phyloP scores from a whole-genome alignment of 2,329 filamentous ascomycete species.

The Lecanosticta acicola region DNA sequence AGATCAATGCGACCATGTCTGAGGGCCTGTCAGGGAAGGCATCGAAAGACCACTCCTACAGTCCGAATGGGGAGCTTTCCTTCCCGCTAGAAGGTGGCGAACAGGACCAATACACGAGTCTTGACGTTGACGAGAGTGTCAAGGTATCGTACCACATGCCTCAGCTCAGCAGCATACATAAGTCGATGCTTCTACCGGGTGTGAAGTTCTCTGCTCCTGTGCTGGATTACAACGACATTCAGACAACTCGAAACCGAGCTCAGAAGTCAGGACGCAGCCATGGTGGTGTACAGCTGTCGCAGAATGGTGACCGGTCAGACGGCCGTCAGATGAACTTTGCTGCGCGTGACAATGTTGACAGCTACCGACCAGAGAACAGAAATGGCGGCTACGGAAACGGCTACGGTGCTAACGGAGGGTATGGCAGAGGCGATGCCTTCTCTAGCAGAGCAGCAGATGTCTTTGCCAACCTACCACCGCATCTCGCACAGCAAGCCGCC shows the following conservation, averaged over 20 bases:
- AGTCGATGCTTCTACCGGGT: conserved; percentile 88
- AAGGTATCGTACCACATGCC: conserved; percentile 87
- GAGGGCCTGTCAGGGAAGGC: conserved; percentile 75
- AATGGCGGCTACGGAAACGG: conserved; percentile 23
- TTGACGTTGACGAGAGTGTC: conserved; percentile 82
- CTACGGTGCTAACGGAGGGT: conserved; percentile 23
- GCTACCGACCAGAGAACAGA: conserved; percentile 19
- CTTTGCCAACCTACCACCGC: conserved; percentile 29
- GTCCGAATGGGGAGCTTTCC: conserved; percentile 67
- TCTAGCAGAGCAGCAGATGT: conserved; percentile 16
- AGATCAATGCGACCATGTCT: conserved; percentile 68
- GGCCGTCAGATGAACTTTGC: conserved; percentile 52
- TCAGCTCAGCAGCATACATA: conserved; percentile 65
- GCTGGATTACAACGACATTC: conserved; percentile 70
- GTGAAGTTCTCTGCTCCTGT: conserved; percentile 66
- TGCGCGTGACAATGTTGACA: conserved; percentile 14
- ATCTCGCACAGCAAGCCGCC: conserved; percentile 32
- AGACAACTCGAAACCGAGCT: conserved; percentile 62
- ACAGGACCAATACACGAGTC: conserved; percentile 57
- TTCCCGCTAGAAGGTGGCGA: conserved; percentile 39
- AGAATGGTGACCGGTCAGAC: conserved; percentile 41
- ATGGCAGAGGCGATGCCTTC: conserved; percentile 19
- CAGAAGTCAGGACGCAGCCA: conserved; percentile 62
- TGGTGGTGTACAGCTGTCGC: conserved; percentile 60
- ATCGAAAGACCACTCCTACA: conserved; percentile 74